Percentiles rank a stretch among this genome's conserved stretches.
Evolutionary conservation across 75 land plant genomes (phyloP).

Genomic region (Selaginella tamariscina): DNA sequence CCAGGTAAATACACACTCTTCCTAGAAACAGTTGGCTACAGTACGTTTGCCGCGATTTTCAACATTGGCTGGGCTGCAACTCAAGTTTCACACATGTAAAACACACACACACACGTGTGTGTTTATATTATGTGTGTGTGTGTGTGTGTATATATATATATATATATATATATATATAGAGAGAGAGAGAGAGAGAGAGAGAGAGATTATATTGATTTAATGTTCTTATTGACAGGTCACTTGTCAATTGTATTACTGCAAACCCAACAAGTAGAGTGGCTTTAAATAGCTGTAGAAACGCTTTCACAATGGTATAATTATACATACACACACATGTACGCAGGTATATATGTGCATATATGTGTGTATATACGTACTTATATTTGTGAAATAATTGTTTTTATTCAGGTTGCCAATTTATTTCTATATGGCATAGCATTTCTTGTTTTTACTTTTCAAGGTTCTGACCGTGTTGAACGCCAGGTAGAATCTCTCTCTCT

Average conservation of each 20-base stretch:
- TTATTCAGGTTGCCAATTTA: conserved; percentile 73
- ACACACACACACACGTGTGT: too few species aligned
- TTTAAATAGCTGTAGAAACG: conserved; percentile 85
- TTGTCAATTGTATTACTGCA: conserved; percentile 86
- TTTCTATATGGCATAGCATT: conserved; percentile 72
- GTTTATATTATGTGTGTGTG: neutral
- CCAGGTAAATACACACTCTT: conserved; percentile 29
- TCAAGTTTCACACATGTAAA: conserved; percentile 95
- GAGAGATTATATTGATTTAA: neutral
- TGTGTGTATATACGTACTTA: neutral
- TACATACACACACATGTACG: too few species aligned
- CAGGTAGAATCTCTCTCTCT: too few species aligned
- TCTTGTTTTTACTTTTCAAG: conserved; percentile 37
- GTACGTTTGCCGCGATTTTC: conserved; percentile 86
- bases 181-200: too few species aligned
- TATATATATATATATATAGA: neutral
- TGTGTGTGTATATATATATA: neutral
- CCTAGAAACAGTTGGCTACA: conserved; percentile 62
- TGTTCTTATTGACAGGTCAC: conserved; percentile 48
- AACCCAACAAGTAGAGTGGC: conserved; percentile 84
- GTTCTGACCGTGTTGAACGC: conserved; percentile 37
- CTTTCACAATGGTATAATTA: conserved; percentile 84
- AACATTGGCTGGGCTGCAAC: conserved; percentile 97
- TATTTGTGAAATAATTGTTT: neutral
- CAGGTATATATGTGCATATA: too few species aligned